Evolutionary conservation across 306 rosid genomes (phyloP).

Genomic region (Lagenaria siceraria): DNA sequence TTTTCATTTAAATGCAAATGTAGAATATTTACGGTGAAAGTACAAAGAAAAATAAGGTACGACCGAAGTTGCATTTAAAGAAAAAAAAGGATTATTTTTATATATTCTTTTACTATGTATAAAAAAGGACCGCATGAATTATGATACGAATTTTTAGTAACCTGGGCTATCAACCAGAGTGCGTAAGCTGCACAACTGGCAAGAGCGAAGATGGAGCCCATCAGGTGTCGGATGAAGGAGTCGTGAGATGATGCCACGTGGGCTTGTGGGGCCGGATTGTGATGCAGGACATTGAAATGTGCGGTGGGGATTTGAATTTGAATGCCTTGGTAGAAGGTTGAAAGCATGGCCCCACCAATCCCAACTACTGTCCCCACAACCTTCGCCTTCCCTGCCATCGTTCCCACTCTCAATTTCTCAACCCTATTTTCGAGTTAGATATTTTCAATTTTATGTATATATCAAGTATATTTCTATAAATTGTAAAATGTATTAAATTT

Average conservation of each 20-base stretch:
- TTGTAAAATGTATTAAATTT: too few relatives aligned
- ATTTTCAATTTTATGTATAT: too few relatives aligned
- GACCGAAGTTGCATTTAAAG: too few relatives aligned
- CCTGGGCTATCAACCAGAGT: conserved; percentile 33
- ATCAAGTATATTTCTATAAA: too few relatives aligned
- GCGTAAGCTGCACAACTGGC: conserved; percentile 15
- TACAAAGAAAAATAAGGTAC: too few relatives aligned
- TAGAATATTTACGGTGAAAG: too few relatives aligned
- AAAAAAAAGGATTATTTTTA: too few relatives aligned
- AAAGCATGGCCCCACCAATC: conserved; percentile 38
- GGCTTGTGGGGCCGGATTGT: background rate
- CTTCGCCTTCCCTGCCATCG: conserved; percentile 29
- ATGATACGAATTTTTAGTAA: too few relatives aligned
- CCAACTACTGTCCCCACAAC: conserved; percentile 24
- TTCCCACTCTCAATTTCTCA: conserved; percentile 24
- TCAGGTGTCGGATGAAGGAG: too few relatives aligned
- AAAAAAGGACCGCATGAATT: too few relatives aligned
- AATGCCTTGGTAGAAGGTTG: conserved; percentile 30
- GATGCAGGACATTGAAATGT: conserved; percentile 6
- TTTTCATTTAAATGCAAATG: too few relatives aligned
- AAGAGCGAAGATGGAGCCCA: conserved; percentile 7
- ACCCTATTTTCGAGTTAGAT: background rate
- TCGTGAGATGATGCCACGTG: background rate
- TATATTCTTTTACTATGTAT: too few relatives aligned
- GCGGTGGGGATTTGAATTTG: conserved; percentile 13